Conservation (phyloP, 306 rosid species). For the Betula pendula region DNA sequence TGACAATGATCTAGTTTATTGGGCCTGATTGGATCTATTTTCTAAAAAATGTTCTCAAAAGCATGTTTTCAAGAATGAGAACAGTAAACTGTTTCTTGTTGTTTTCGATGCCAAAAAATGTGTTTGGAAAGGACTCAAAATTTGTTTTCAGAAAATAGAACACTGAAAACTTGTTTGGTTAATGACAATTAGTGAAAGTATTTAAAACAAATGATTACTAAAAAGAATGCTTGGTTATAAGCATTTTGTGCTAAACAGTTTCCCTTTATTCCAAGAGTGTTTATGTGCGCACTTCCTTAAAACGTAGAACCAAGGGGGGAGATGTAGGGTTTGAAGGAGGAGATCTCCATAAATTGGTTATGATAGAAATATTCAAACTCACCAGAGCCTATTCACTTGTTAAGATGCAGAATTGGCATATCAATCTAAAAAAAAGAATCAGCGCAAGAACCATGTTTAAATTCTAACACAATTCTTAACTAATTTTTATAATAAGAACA, state of each 20-base stretch:
- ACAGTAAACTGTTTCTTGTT: background rate
- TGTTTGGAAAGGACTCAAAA: background rate
- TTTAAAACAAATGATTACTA: background rate
- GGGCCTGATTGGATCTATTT: background rate
- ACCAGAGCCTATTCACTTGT: background rate
- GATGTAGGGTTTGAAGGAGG: background rate
- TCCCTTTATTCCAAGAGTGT: background rate
- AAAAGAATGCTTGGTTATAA: background rate
- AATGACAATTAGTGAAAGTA: background rate
- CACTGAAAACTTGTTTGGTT: background rate
- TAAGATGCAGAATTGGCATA: background rate
- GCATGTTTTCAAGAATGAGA: background rate
- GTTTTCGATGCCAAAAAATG: background rate
- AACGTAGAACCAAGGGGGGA: background rate
- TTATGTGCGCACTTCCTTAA: background rate
- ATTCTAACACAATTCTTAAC: background rate
- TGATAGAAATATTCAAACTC: background rate
- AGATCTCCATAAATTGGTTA: background rate
- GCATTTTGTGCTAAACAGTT: background rate
- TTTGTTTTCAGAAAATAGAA: no score
- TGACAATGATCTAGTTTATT: constrained; percentile 3
- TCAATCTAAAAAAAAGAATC: no score
- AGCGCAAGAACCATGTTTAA: background rate
- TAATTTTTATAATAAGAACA: no score
- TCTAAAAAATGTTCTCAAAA: background rate